Evolutionary conservation across 1,284 basidiomycete species (phyloP), one percentile per base, ranked within the genome.

Genomic region (Tilletia horrida): DNA sequence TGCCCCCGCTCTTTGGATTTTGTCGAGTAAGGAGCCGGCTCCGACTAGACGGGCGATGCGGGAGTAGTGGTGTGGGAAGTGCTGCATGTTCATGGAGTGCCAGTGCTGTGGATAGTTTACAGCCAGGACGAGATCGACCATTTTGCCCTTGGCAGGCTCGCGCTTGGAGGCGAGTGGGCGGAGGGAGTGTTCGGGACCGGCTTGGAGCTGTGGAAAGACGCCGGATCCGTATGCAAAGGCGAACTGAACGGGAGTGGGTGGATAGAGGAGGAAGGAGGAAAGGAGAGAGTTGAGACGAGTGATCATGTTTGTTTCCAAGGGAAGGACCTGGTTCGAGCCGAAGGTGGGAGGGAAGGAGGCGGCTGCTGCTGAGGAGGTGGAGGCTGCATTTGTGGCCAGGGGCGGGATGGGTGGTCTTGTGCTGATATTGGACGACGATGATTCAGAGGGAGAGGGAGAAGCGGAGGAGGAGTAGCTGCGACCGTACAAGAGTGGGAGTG

Each of bases 61-160:
- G 1, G 93, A 90, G 81, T 99, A 99, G 83, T 99, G 95, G 2
- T 86, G 84, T 0, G 94, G 92, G 79, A 91, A 87, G 82, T 93
- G 91, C 50, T 88, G 85, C 87, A 97, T 89, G 82, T 98, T 99
- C 82, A 93, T 90, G 40, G 88, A 90, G 82, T 98, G 96, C 86
- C 94, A 99, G 78, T 95, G 92, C 23, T 86, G 86, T 0, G 95
- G 86, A 76, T 95, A 91, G 0, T 91, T 91, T 47, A 97, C 93
- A 0, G 93, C 92, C 79, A 98, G 90, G 82, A 98, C 88, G 77
- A 98, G 94, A 83, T 98, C 95, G 23, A 97, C 87, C 89, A 98
- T 91, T 67, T 76, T 73, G 65, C 59, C 52, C 64, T 25, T 44
- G 1, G 23, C 25, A 82, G 14, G 18, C 44, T 18, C 14, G 2